phyloP scores from a whole-genome alignment of 495 filamentous ascomycete genomes.

The Aspergillus biplanus region DNA sequence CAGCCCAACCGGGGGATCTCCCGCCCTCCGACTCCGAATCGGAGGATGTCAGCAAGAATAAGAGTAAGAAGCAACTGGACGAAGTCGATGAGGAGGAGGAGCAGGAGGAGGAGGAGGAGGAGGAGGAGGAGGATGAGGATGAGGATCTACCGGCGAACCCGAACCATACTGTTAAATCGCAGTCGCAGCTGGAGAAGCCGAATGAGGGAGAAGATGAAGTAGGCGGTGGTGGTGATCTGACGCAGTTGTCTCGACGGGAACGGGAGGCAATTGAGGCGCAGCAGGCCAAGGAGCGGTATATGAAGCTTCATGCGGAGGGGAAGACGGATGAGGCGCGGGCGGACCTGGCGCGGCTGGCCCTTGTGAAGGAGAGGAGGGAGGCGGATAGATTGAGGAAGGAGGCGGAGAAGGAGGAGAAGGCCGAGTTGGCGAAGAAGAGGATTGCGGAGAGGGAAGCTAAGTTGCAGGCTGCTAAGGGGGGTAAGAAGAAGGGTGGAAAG shows the following conservation, averaged over 20 bases:
- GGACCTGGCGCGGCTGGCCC: conserved; percentile 80
- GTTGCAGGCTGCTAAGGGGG: conserved; percentile 36
- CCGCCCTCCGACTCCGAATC: conserved; percentile 70
- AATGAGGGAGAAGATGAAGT: conserved; percentile 37
- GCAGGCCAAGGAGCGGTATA: conserved; percentile 85
- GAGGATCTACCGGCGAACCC: conserved; percentile 78
- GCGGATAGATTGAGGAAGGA: conserved; percentile 79
- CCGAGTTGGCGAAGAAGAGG: conserved; percentile 57
- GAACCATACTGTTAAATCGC: conserved; percentile 78
- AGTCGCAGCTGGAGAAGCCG: conserved; percentile 57
- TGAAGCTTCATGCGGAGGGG: conserved; percentile 92
- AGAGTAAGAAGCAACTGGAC: no score
- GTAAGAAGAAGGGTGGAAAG: conserved; percentile 33
- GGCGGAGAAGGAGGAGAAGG: conserved; percentile 78
- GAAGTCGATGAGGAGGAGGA: conserved; percentile 36
- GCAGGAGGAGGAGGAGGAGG: conserved; percentile 50
- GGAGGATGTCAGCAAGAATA: conserved; percentile 54
- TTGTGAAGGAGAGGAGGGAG: conserved; percentile 85
- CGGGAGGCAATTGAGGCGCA: conserved; percentile 86
- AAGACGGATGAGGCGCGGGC: conserved; percentile 96
- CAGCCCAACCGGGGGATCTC: conserved; percentile 79
- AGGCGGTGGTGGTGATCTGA: conserved; percentile 33
- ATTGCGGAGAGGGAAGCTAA: conserved; percentile 43
- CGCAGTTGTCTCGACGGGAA: conserved; percentile 77
- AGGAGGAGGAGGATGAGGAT: conserved; percentile 55